phyloP scores from a whole-genome alignment of 1,139 yeast species.

The Blastobotrys illinoisensis region DNA sequence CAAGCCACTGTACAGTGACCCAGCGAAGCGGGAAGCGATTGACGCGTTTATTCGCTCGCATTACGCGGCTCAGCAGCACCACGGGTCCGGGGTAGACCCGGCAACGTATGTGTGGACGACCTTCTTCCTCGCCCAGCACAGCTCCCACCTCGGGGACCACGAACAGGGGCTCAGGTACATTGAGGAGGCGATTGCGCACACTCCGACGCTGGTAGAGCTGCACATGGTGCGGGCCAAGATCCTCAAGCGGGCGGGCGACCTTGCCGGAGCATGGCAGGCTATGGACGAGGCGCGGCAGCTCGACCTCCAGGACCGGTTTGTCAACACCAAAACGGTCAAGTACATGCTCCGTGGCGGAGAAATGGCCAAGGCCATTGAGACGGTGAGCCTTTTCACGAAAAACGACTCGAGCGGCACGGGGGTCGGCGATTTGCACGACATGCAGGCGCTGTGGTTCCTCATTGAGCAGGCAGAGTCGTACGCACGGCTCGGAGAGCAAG shows the following conservation, averaged over 20 bases:
- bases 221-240: slow-evolving; percentile 77
- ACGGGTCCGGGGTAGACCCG: slow-evolving; percentile 36
- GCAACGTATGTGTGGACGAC: slow-evolving; percentile 65
- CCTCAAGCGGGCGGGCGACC: slow-evolving; percentile 62
- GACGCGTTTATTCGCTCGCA: slow-evolving; percentile 52
- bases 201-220: slow-evolving; percentile 71
- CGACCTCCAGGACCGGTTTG: slow-evolving; percentile 86
- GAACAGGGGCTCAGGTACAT: slow-evolving; percentile 50
- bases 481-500: slow-evolving; percentile 45
- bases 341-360: slow-evolving; percentile 76
- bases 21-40: slow-evolving; percentile 44
- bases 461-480: slow-evolving; percentile 84
- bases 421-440: slow-evolving; percentile 74
- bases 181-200: slow-evolving; percentile 61
- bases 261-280: slow-evolving; percentile 53
- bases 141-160: slow-evolving; percentile 49
- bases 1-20: slow-evolving; percentile 65
- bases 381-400: slow-evolving; percentile 77
- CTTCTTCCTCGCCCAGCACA: slow-evolving; percentile 79
- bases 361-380: slow-evolving; percentile 68
- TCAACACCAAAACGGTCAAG: slow-evolving; percentile 83
- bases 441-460: slow-evolving; percentile 92
- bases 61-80: slow-evolving; percentile 25
- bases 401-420: slow-evolving; percentile 76
- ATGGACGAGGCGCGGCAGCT: slow-evolving; percentile 69